Evolutionary conservation across 768 basidiomycete species (phyloP), one percentile per base, ranked within the genome.

Genomic region (Lactarius hengduanensis): DNA sequence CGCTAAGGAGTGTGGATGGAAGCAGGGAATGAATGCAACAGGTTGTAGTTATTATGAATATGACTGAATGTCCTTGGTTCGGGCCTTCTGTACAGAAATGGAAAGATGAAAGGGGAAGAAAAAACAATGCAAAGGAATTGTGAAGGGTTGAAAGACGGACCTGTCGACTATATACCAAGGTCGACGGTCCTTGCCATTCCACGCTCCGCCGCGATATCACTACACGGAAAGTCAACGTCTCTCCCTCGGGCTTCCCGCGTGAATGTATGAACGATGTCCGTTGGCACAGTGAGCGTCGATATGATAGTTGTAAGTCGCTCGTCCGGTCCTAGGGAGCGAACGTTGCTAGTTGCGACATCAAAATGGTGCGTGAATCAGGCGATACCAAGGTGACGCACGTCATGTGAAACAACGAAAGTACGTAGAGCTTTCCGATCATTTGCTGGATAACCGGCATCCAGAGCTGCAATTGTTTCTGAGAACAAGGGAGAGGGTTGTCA

Each of bases 401-500:
- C 5, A 59, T 62, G 50, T 63, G 36, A 36, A 45, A 59, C 22
- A 66, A 30, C 8, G 61, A 66, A 26, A 66, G 57, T 22, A 66
- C 61, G 26, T 55, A 66, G 56, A 66, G 65, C 61, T 63, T 66
- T 15, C 65, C 65, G 2, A 59, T 20, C 61, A 55, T 28, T 18
- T 30, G 61, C 22, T 62, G 47, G 43, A 66, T 6, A 10, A 40
- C 4, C 13, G 57, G 9, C 32, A 3, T 54, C 66, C 66, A 67
- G 40, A 63, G 4, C 28, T 43, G 16, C 4, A n/a, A 6, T 5
- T n/a, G 43, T 54, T 63, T 58, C 62, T 67, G 20, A 38, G 26
- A 6, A n/a, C 1, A 38, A 40, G 36, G 20, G 41, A 18, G 43
- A 5, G 10, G 36, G 16, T 53, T 3, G 16, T 67, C 32, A 59